phyloP scores from a whole-genome alignment of 352 stramenopile genomes.

The Pythium myriotylum region DNA sequence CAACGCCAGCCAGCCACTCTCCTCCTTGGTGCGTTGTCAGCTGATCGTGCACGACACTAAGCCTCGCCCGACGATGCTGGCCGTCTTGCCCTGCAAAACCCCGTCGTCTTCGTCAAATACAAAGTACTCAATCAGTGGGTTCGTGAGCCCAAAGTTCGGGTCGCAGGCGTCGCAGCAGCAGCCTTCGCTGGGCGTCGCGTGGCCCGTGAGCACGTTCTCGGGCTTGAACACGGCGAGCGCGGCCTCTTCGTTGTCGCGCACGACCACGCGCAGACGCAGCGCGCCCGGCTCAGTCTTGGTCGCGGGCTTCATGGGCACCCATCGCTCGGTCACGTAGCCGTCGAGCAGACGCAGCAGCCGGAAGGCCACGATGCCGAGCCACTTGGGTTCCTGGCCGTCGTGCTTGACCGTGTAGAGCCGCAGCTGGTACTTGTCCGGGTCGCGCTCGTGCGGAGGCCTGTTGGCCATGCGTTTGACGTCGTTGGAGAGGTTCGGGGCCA shows the following conservation, averaged over 20 bases:
- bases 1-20: too few species aligned
- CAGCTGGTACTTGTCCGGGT: conserved; percentile 25
- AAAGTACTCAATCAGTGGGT: conserved; percentile 21
- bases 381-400: conserved; percentile 9
- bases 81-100: neutral
- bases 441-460: conserved; percentile 12
- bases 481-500: conserved; percentile 13
- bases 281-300: conserved; percentile 22
- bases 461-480: conserved; percentile 21
- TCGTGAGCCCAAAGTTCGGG: conserved; percentile 18
- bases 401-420: conserved; percentile 23
- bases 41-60: too few species aligned
- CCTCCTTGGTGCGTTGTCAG: too few species aligned
- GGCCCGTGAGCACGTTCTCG: neutral
- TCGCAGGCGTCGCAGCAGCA: conserved; percentile 30
- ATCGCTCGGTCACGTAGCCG: conserved; percentile 23
- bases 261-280: conserved; percentile 21
- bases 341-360: conserved; percentile 10
- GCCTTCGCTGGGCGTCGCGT: conserved; percentile 11
- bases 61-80: neutral
- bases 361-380: conserved; percentile 21
- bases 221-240: conserved; percentile 8
- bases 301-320: conserved; percentile 23
- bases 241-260: conserved; percentile 17
- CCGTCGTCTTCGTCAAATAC: conserved; percentile 21